These are phyloP conservation scores for Aspergillus sp. DNA, from an alignment of 2,329 filamentous ascomycete species.

Conservation along the genomic window DNA sequence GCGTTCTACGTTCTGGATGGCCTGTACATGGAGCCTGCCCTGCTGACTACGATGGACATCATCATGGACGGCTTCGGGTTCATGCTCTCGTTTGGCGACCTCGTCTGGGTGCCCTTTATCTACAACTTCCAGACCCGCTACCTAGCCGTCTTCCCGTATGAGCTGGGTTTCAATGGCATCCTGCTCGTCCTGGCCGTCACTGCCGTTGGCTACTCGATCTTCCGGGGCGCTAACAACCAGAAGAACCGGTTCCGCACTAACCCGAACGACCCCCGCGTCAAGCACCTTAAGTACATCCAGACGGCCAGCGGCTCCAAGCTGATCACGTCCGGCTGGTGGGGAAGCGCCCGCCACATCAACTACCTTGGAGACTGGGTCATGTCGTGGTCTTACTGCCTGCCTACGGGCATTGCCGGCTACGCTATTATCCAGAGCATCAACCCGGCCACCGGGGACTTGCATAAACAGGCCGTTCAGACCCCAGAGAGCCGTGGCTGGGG, in stretches of 20 bases:
- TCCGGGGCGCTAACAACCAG: slow-evolving; percentile 89
- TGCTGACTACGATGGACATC: slow-evolving; percentile 92
- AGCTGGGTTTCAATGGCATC: slow-evolving; percentile 71
- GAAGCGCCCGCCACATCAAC: slow-evolving; percentile 87
- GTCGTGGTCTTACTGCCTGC: slow-evolving; percentile 85
- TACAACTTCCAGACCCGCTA: slow-evolving; percentile 86
- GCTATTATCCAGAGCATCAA: slow-evolving; percentile 59
- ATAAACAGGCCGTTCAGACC: slow-evolving; percentile 72
- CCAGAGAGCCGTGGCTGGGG: slow-evolving; percentile 78
- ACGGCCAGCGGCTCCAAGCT: slow-evolving; percentile 80
- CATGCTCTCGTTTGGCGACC: slow-evolving; percentile 91
- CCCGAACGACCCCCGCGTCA: slow-evolving; percentile 74
- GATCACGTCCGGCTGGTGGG: slow-evolving; percentile 90
- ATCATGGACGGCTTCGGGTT: slow-evolving; percentile 91
- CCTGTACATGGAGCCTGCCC: slow-evolving; percentile 82
- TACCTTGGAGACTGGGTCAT: slow-evolving; percentile 95
- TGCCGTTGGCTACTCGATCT: slow-evolving; percentile 78
- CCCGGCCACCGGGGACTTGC: slow-evolving; percentile 59
- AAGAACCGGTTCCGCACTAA: slow-evolving; percentile 94
- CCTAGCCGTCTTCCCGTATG: slow-evolving; percentile 75
- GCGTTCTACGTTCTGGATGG: slow-evolving; percentile 80
- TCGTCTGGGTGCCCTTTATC: slow-evolving; percentile 89
- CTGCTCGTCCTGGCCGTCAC: slow-evolving; percentile 67
- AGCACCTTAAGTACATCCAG: slow-evolving; percentile 81
- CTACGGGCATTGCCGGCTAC: slow-evolving; percentile 83